These are phyloP conservation scores for Hygrocybe punicea DNA, from an alignment of 768 basidiomycete genomes.

Conservation along the genomic window DNA sequence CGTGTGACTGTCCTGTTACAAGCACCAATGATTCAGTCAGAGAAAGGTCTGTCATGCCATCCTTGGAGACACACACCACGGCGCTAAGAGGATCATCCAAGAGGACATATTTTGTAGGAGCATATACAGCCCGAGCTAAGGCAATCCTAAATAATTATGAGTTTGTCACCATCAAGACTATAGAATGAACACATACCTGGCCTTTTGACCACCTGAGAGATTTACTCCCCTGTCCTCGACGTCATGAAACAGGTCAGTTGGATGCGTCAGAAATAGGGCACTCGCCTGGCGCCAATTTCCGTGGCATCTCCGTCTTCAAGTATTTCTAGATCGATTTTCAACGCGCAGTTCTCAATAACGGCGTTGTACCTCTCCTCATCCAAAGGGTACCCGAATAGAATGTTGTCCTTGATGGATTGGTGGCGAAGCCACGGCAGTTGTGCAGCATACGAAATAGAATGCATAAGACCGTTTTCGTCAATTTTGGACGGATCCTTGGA, in stretches of 20 bases:
- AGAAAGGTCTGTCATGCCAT: slow-evolving; percentile 1
- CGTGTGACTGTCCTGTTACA: slow-evolving; percentile 60
- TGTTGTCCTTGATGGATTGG: slow-evolving; percentile 76
- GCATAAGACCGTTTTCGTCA: slow-evolving; percentile 59
- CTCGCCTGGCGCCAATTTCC: slow-evolving; percentile 71
- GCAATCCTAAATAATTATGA: slow-evolving; percentile 52
- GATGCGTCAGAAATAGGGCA: not conserved
- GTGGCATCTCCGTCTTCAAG: slow-evolving; percentile 85
- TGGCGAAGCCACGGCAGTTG: slow-evolving; percentile 71
- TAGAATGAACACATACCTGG: slow-evolving; percentile 42
- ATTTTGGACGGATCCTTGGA: slow-evolving; percentile 59
- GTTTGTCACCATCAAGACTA: not conserved
- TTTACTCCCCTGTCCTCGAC: slow-evolving; percentile 54
- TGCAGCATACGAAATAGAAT: slow-evolving; percentile 66
- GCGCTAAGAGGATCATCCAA: slow-evolving; percentile 81
- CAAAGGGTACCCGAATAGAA: slow-evolving; percentile 70
- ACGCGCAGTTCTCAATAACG: slow-evolving; percentile 82
- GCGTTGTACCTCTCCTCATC: slow-evolving; percentile 71
- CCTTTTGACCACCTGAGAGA: slow-evolving; percentile 81
- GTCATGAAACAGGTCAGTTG: not conserved
- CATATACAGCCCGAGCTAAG: slow-evolving; percentile 79
- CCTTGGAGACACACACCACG: slow-evolving; percentile 50
- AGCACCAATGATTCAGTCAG: not conserved
- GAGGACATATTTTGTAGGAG: slow-evolving; percentile 63
- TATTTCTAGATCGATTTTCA: slow-evolving; percentile 75